Evolutionary conservation across 169 alveolate species (phyloP).

Genomic region (Eimeria acervulina): DNA sequence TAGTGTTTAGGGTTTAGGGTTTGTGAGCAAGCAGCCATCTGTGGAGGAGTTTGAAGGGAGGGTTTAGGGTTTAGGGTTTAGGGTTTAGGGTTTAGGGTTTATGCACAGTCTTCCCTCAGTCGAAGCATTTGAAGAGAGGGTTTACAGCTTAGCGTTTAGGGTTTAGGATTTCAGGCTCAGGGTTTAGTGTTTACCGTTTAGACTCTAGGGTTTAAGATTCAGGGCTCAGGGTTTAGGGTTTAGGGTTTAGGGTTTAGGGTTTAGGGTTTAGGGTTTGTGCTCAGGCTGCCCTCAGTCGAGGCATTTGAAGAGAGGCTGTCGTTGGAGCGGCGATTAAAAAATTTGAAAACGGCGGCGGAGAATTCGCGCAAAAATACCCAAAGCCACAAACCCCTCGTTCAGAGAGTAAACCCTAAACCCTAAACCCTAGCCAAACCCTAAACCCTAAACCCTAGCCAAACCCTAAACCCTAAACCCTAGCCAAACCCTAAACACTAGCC

Average conservation of each 20-base stretch:
- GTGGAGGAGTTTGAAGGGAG: neutral
- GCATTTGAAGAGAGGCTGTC: neutral
- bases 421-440: slow-evolving; percentile 4
- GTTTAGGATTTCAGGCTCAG: neutral
- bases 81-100: slow-evolving; percentile 30
- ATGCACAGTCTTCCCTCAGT: too few species aligned
- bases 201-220: neutral
- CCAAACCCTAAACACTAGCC: neutral
- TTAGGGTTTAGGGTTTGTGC: slow-evolving; percentile 20
- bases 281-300: slow-evolving; percentile 14
- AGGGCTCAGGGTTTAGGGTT: neutral
- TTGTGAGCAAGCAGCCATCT: neutral
- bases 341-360: neutral
- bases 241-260: slow-evolving; percentile 39
- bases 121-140: neutral
- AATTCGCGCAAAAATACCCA: neutral
- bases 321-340: neutral
- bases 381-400: neutral
- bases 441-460: neutral
- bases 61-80: slow-evolving; percentile 7
- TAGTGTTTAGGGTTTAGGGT: too few species aligned
- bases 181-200: neutral
- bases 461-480: too few species aligned
- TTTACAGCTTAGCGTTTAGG: slow-evolving; percentile 18
- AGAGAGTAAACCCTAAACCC: slow-evolving; percentile 29